These are phyloP conservation scores for Echinochloa phyllopogon DNA, from an alignment of 176 grass and related monocot genomes.

Conservation along the genomic window DNA sequence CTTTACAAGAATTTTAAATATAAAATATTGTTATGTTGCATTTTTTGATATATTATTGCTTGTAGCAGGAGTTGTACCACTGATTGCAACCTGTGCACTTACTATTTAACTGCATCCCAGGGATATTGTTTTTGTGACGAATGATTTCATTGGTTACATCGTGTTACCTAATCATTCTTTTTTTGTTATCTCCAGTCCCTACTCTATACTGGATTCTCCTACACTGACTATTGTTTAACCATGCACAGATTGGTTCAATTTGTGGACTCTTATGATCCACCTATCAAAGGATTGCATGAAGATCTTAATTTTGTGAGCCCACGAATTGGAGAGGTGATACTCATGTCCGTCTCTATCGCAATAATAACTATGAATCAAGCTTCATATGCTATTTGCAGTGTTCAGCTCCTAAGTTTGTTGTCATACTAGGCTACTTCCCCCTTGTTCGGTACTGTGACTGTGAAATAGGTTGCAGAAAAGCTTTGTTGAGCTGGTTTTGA, in stretches of 20 bases:
- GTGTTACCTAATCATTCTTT: conserved; percentile 9
- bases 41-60: conserved; percentile 23
- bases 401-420: conserved; percentile 20
- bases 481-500: conserved; percentile 12
- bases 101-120: conserved; percentile 26
- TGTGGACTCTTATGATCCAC: conserved; percentile 96
- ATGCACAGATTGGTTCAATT: conserved; percentile 88
- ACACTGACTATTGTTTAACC: conserved; percentile 32
- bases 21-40: conserved; percentile 2
- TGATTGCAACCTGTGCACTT: conserved; percentile 8
- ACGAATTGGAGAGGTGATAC: conserved; percentile 90
- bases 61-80: neutral
- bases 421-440: conserved; percentile 3
- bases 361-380: conserved; percentile 22
- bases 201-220: neutral
- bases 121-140: neutral
- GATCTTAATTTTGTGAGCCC: conserved; percentile 99
- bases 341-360: conserved; percentile 29
- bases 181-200: neutral
- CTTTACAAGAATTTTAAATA: neutral
- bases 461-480: conserved; percentile 3
- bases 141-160: conserved; percentile 16
- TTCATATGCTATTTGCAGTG: conserved; percentile 14
- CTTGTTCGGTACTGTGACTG: conserved; percentile 10
- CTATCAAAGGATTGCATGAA: conserved; percentile 93